Base-by-base conservation (phyloP, 306 rosid species). In the Dryas alaskensis region DNA sequence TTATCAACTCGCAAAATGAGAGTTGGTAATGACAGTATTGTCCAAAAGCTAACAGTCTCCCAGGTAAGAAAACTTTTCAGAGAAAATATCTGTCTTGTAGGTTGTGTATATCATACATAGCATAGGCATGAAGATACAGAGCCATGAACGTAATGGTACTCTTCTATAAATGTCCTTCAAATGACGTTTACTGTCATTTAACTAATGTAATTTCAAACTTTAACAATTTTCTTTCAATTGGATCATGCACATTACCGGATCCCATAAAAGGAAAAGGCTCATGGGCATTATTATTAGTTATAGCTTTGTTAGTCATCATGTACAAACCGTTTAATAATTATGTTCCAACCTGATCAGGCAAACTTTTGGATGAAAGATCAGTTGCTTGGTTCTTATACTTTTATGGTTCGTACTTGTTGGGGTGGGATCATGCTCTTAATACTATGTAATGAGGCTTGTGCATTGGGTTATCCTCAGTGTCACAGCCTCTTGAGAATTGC, bases 1-100 rank as follows among this genome's bases (percentile, higher is more conserved):
- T 84, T 95, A 80, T 83, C 97, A 70, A 90, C 89, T 84, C 96
- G 96, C 68, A 95, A 90, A 67, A 95, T 95, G 99, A 87, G 84
- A 82, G 96, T 92, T 81, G 93, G 97, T 49, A 90, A 82, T 73
- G 99, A 95, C 66, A 92, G 14, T 84, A 95, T 95, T 68, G 88
- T 95, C 77, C 98, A 95, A 82, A 90, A 88, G 92, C 82, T 95
- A 76, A 95, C 89, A 1, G 75, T 80, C 47, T 82, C 99, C 52
- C 99, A 95, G 88, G 99, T 89, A 85, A 89, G 85, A 69, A 80
- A 63, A 76, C 61, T 76, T 76, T n/a, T 54, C 39, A 19, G 74
- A 54, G 73, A 66, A 19, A 73, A 48, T 61, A 61, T 52, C 74
- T 79, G 44, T 77, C 22, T 62, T 25, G 9, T 47, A 62, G 67